Base-by-base conservation (phyloP, 495 filamentous ascomycete genomes). In the Trichoderma asperelloides region DNA sequence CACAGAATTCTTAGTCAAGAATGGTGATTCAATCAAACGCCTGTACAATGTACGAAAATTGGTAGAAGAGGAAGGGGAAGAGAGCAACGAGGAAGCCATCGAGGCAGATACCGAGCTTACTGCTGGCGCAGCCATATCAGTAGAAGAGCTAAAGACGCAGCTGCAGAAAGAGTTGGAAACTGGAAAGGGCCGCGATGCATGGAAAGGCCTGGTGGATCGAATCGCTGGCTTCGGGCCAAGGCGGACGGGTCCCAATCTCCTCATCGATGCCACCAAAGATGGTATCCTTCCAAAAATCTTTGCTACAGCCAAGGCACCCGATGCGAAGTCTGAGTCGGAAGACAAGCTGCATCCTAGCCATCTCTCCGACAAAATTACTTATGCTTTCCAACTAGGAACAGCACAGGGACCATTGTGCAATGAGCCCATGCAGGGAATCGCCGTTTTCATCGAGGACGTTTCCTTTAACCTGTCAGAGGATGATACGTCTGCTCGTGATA, bases 381-480 rank as follows among this genome's bases (percentile, higher is more conserved):
- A 99, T 73, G 92, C 90, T 57, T 98, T 98, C 84, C 95, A 99
- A 74, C 85, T 99, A 0, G 87, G 91, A n/a, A 96, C 89, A 16
- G 84, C 85, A 41, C 89, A 94, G 72, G 95, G 95, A 0, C 94
- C 95, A 11, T 84, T 99, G 43, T 98, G 96, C 76, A 84, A 91
- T 71, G 95, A 99, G 73, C 94, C 94, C 2, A 88, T 97, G 21
- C 95, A 96, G 80, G 95, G 96, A 43, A 81, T 96, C 2, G 95
- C 92, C 30, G 91, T 97, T 68, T 92, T 97, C 78, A 78, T 98
- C 65, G 93, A 99, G 77, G 87, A 91, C 47, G 78, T 96, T 13
- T 78, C 83, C 2, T 77, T 94, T 15, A 76, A 82, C 64, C 77
- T 80, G 15, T 69, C 80, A 0, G 84, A 85, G 6, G 88, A 88